Percentiles rank a stretch among this genome's conserved stretches.
Conservation (phyloP, 768 basidiomycete genomes). For the Calocera cornea region DNA sequence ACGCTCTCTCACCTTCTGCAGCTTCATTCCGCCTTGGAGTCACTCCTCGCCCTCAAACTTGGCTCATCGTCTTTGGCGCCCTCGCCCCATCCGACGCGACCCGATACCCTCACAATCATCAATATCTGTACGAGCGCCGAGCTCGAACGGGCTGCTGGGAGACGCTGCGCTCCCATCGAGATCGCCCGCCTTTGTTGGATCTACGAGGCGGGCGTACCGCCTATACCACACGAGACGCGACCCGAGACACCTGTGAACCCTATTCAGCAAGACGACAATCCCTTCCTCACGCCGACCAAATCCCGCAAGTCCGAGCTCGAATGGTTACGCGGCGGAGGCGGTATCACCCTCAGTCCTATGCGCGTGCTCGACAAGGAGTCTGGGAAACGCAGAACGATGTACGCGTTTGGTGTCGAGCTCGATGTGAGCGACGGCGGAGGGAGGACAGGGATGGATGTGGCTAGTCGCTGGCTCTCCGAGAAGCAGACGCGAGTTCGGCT, state of each 20-base stretch:
- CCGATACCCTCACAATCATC: neutral
- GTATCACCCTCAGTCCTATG: neutral
- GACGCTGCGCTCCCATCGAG: neutral
- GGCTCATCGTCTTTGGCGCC: neutral
- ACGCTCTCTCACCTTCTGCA: constrained; percentile 21
- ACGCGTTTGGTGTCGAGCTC: neutral
- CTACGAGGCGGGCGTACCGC: neutral
- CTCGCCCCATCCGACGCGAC: neutral
- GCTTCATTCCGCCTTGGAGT: constrained; percentile 34
- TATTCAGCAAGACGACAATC: neutral
- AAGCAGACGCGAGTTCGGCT: neutral
- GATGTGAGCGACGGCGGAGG: neutral
- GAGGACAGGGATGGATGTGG: neutral
- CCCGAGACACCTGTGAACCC: neutral
- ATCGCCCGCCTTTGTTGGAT: neutral
- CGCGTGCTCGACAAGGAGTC: neutral
- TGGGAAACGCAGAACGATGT: neutral
- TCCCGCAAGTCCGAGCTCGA: neutral
- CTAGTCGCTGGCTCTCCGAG: neutral
- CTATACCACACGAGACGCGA: neutral
- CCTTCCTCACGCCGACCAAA: neutral
- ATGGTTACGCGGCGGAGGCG: neutral
- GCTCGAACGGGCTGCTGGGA: neutral
- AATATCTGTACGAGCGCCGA: neutral
- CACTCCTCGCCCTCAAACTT: neutral